Base-by-base conservation (phyloP, 345 rosid species). In the Fremontodendron californicum region DNA sequence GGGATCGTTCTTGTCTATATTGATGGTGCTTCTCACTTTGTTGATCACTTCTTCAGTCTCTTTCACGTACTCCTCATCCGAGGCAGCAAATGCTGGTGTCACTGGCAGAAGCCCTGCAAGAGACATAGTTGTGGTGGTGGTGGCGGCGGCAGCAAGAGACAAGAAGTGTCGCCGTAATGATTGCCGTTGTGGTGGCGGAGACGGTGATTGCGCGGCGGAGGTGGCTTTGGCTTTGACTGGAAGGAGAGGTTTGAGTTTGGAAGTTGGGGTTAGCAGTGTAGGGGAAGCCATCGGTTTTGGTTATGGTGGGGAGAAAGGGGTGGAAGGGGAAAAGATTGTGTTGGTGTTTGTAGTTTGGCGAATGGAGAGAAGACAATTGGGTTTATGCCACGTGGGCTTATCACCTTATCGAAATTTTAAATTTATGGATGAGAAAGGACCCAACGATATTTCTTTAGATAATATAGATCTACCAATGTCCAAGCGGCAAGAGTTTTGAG, bases 321-420 rank as follows among this genome's bases (percentile, higher is more conserved):
- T n/a, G n/a, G n/a, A n/a, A n/a, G n/a, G n/a, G n/a, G n/a, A n/a
- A n/a, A n/a, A 64, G 80, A 45, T 49, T 13, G 74, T 61, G 45
- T 31, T 71, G 54, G 64, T 31, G 75, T 23, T 66, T 63, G 73
- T 75, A 54, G 64, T 48, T 78, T 35, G 77, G 75, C 6, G 61
- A 33, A 37, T 19, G 61, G 40, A 1, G 9, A 42, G 42, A 46
- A n/a, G 78, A 63, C 74, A 76, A 61, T 25, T 84, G 79, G 70
- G 77, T 80, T 77, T 78, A 35, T 79, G 97, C 87, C 96, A 87
- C 91, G 97, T 90, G 86, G 81, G 73, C 97, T 93, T 95, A 95
- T 93, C 97, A 57, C 86, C 97, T 95, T 93, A 95, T 95, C 98
- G 76, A 25, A 43, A 77, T 46, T 65, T 65, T 78, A 46, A 81